Base-by-base conservation (phyloP, 1,284 basidiomycete species). In the Trichosporon sp. region DNA sequence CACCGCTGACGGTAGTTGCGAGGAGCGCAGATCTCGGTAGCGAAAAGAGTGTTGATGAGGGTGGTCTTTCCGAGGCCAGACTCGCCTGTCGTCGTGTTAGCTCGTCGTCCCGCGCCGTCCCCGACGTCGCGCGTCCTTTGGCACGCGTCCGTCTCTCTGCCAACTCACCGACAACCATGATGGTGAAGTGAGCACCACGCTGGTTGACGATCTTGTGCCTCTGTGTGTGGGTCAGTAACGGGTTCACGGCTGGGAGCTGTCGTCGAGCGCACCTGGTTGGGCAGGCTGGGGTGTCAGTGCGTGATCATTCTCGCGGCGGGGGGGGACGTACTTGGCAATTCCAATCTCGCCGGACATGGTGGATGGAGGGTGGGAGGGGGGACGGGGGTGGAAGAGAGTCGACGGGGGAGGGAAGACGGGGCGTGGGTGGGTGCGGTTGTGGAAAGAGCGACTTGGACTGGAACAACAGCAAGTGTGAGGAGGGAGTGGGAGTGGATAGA, bases 11-110 rank as follows among this genome's bases (percentile, higher is more conserved):
- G 86, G 88, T 99, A 96, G 87, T 96, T 95, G 86, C 96, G 95
- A 65, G 91, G 81, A 5, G 92, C 87, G 8, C 93, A 95, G 68
- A 99, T 88, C 86, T 99, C 97, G 70, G 97, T 99, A 51, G 94
- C 93, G 86, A 99, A 99, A 76, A 99, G 91, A 44, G 97, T 99
- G 87, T 99, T 99, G 87, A 99, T 95, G 82, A 95, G 88, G 1
- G 93, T 95, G 60, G 93, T 95, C 86, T 98, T 97, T 68, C 95
- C 95, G 70, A 97, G 86, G 69, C 95, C 95, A 72, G 92, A 95
- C 85, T 98, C 95, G 83, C 94, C 92, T 95, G 81, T 29, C 56
- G 51, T 56, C 29, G 35, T 11, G 56, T 29, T 23, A 64, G 38
- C n/a, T 1, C 18, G 18, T 47, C 18, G 44, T n/a, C 18, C 21